Base-by-base conservation (phyloP, 257 asterid species). In the Solanum bulbocastanum region DNA sequence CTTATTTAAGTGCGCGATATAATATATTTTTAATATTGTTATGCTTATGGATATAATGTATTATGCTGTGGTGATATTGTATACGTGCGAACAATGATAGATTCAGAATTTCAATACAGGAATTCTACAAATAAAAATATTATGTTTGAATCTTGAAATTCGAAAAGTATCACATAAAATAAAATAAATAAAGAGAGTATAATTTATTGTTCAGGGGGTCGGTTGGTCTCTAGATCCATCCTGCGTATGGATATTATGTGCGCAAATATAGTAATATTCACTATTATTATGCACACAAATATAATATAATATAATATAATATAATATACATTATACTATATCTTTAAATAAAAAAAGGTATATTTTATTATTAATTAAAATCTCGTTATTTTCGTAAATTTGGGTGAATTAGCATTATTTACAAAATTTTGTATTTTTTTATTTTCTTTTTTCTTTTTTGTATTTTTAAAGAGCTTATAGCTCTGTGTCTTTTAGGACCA, bases 141-240 rank as follows among this genome's bases (percentile, higher is more conserved):
- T 2, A 2, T 56, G 25, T 20, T 56, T 56, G 25, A 7, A 52
- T 20, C 20, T 56, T 56, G 12, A 49, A 49, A 49, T 49, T 1
- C 1, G 1, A 52, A 52, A 46, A 0, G 2, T 5, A 0, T 16
- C 1, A 52, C 60, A 52, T 6, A 52, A 15, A 52, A 16, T 39
- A 37, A 37, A 7, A 37, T 5, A 1, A 15, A 49, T n/a, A n/a
- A n/a, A n/a, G n/a, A 1, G 7, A 52, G 2, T 52, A 52, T 52
- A 16, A 52, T 52, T 52, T 52, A 52, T 52, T 52, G 0, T 18
- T 8, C n/a, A 0, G 4, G 3, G 9, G 2, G 1, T 52, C 23
- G 9, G 62, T 6, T 52, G 10, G 18, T 6, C 62, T 10, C 62
- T 16, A 6, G n/a, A 52, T 52, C 9, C 62, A 52, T 18, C 1